A percentile compares a stretch with the other conserved stretches of the same genome.
Evolutionary conservation across 805 yeast species (phyloP).

Genomic region (Candida khao-thaluensis): DNA sequence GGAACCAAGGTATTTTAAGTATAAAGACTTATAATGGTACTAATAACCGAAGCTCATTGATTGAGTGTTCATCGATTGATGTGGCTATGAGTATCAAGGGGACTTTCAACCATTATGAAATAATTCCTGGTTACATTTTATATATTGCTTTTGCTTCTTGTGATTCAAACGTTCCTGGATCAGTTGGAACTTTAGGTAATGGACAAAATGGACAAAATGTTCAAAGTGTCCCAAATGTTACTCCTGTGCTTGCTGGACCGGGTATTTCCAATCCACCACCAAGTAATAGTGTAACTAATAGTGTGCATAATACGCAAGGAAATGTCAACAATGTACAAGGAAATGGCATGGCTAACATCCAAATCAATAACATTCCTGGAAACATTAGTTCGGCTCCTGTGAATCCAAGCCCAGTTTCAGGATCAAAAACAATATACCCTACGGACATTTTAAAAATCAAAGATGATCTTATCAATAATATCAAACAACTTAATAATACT

Average conservation of each 20-base stretch:
- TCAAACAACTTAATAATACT: conserved; percentile 19
- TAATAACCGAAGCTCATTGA: conserved; percentile 39
- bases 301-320: not conserved
- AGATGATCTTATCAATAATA: conserved; percentile 19
- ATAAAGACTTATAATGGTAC: conserved; percentile 21
- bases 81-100: conserved; percentile 79
- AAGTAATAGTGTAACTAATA: too few species aligned
- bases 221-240: not conserved
- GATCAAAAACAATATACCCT: not conserved
- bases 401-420: not conserved
- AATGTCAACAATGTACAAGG: not conserved
- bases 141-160: conserved; percentile 71
- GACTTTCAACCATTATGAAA: conserved; percentile 75
- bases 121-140: conserved; percentile 74
- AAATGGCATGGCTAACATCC: not conserved
- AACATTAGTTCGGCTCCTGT: not conserved
- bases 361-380: not conserved
- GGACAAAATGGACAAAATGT: not conserved
- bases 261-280: too few species aligned
- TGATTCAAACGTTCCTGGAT: not conserved
- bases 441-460: conserved; percentile 26
- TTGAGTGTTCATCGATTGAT: conserved; percentile 71
- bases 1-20: conserved; percentile 18
- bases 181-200: not conserved
- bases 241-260: not conserved